Percentiles rank a stretch among this genome's conserved stretches.
phyloP scores from a whole-genome alignment of 345 rosid genomes.

The Populus alba region DNA sequence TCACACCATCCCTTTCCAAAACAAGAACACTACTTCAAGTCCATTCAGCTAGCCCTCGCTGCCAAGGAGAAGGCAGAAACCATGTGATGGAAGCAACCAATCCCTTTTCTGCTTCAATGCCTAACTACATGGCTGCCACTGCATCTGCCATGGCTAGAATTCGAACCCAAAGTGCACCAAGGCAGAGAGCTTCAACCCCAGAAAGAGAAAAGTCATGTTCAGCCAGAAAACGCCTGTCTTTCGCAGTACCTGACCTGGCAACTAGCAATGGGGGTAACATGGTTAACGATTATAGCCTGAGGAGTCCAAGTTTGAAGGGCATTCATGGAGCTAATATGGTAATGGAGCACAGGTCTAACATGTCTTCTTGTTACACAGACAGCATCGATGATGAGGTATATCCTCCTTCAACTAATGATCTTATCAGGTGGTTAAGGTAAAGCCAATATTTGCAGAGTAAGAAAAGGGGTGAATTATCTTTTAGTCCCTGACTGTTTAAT shows the following conservation, averaged over 20 bases:
- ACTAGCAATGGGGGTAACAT: neutral
- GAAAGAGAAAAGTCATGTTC: constrained; percentile 8
- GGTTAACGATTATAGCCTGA: neutral
- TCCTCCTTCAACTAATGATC: constrained; percentile 1
- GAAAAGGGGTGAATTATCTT: neutral
- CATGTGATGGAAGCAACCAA: neutral
- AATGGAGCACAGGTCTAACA: constrained; percentile 8
- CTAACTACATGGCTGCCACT: constrained; percentile 24
- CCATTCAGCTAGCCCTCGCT: constrained; percentile 22
- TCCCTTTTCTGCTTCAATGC: neutral
- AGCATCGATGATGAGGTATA: constrained; percentile 1
- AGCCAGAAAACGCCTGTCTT: constrained; percentile 7
- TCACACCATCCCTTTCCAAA: constrained; percentile 27
- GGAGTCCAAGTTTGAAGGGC: constrained; percentile 12
- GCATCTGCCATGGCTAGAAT: constrained; percentile 19
- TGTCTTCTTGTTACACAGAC: constrained; percentile 6
- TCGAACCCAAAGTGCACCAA: constrained; percentile 20
- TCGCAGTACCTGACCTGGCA: neutral
- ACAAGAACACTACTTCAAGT: constrained; percentile 26
- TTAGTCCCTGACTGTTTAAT: neutral
- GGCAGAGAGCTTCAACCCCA: constrained; percentile 17
- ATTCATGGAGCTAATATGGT: neutral
- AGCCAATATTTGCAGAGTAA: neutral
- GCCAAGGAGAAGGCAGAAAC: neutral
- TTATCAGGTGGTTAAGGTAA: constrained; percentile 12